Evolutionary conservation across 116 monocot genomes (phyloP).

Genomic region (Phalaenopsis hybrid): DNA sequence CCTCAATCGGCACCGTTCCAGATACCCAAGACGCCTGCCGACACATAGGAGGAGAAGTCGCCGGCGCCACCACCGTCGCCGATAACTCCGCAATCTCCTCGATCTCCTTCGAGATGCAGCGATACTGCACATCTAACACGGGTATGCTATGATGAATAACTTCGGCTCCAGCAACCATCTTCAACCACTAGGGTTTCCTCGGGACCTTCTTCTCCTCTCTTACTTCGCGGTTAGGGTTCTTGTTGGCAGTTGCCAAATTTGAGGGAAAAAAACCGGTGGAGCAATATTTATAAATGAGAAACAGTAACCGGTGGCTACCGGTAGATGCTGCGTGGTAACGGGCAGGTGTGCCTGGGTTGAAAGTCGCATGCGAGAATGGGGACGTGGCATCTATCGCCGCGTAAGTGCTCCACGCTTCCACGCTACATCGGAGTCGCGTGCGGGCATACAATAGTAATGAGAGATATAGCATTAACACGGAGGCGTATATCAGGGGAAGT

Average conservation of each 20-base stretch:
- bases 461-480: background rate
- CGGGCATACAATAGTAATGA: background rate
- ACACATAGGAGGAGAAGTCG: background rate
- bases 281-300: background rate
- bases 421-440: background rate
- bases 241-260: background rate
- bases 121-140: constrained; percentile 43
- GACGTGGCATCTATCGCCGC: background rate
- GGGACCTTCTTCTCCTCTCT: background rate
- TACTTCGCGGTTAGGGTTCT: background rate
- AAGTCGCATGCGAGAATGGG: background rate
- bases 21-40: background rate
- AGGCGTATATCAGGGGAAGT: no score
- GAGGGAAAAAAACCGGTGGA: background rate
- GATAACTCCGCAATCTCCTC: constrained; percentile 35
- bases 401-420: background rate
- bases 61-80: constrained; percentile 13
- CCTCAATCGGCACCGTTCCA: background rate
- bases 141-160: constrained; percentile 30
- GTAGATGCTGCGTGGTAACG: background rate
- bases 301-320: constrained; percentile 9
- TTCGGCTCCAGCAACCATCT: constrained; percentile 49
- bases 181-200: background rate
- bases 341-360: constrained; percentile 3
- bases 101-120: constrained; percentile 32